phyloP scores from a whole-genome alignment of 495 filamentous ascomycete genomes.

The Trichoderma reesei region DNA sequence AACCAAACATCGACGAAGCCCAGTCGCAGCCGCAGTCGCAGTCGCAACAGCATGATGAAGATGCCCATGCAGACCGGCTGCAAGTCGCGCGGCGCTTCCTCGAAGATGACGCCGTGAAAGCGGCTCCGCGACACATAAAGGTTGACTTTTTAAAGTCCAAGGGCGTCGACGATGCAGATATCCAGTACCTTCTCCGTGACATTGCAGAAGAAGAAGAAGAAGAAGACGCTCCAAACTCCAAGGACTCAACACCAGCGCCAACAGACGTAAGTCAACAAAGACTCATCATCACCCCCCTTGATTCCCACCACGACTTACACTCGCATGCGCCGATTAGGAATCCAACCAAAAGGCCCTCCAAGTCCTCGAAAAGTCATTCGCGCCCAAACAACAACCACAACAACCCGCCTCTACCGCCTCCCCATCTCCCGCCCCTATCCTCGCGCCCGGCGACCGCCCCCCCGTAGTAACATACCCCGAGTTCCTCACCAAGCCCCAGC shows the following conservation, averaged over 20 bases:
- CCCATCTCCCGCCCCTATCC: background rate
- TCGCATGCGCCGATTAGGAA: background rate
- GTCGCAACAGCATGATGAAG: conserved; percentile 17
- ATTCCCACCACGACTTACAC: background rate
- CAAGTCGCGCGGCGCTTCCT: conserved; percentile 72
- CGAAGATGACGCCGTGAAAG: conserved; percentile 63
- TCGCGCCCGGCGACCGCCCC: conserved; percentile 43
- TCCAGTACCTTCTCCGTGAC: conserved; percentile 52
- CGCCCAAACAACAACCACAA: background rate
- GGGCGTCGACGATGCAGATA: conserved; percentile 58
- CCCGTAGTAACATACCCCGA: conserved; percentile 98
- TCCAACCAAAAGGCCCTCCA: conserved; percentile 10
- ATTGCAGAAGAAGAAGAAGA: conserved; percentile 10
- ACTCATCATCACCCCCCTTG: background rate
- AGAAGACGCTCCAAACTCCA: conserved; percentile 21
- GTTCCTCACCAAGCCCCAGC: conserved; percentile 63
- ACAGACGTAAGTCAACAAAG: conserved; percentile 13
- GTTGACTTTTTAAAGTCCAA: conserved; percentile 71
- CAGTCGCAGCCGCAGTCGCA: conserved; percentile 14
- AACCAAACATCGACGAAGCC: no score
- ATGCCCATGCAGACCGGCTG: conserved; percentile 31
- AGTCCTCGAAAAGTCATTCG: conserved; percentile 16
- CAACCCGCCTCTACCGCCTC: background rate
- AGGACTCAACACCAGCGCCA: conserved; percentile 16
- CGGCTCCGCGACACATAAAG: conserved; percentile 63